phyloP scores from a whole-genome alignment of 805 yeast species.

The Brettanomyces bruxellensis region DNA sequence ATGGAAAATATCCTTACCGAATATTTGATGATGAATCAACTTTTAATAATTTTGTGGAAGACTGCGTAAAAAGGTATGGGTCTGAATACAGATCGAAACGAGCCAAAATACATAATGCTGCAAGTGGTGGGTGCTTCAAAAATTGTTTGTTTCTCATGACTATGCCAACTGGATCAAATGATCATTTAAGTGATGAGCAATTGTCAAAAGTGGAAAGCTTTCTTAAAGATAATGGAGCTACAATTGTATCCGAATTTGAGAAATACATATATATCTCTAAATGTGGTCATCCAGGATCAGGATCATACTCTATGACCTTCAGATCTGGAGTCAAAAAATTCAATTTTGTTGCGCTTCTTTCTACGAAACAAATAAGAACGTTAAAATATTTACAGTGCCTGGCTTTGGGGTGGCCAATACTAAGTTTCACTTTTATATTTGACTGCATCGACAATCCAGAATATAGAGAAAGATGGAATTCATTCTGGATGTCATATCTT shows the following conservation, averaged over 20 bases:
- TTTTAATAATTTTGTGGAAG: constrained; percentile 8
- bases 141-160: constrained; percentile 33
- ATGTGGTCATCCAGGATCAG: neutral
- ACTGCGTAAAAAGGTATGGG: neutral
- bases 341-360: constrained; percentile 58
- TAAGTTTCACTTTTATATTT: constrained; percentile 47
- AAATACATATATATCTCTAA: constrained; percentile 7
- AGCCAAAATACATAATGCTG: neutral
- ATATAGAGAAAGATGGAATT: constrained; percentile 15
- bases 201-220: constrained; percentile 7
- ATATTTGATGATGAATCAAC: constrained; percentile 9
- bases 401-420: constrained; percentile 80
- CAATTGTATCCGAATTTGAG: constrained; percentile 4
- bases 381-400: constrained; percentile 69
- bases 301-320: neutral
- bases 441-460: constrained; percentile 31
- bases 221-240: neutral
- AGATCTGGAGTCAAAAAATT: constrained; percentile 3
- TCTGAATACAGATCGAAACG: neutral
- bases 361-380: constrained; percentile 52
- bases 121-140: constrained; percentile 14
- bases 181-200: constrained; percentile 24
- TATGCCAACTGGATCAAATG: constrained; percentile 11
- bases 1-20: constrained; percentile 4
- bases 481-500: constrained; percentile 43